Evolutionary conservation across 306 rosid species (phyloP), one percentile per base, ranked within the genome.

Genomic region (Castanospermum australe): DNA sequence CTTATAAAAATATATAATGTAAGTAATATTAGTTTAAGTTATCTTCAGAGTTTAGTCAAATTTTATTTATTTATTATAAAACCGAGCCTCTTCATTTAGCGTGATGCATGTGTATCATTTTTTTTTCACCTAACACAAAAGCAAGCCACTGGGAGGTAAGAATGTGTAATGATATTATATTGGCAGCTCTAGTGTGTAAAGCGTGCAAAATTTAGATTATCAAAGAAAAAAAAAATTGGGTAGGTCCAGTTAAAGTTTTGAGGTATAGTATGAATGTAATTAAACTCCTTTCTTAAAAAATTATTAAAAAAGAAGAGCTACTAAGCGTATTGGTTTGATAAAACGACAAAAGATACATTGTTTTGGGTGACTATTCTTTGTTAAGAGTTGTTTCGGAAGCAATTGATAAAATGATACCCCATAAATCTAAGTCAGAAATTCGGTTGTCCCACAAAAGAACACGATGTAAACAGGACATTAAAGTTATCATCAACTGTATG

Each of bases 91-190:
- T 35, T 44, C 21, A 30, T 3, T 38, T 55, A 56, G 33, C 78
- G 50, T 73, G 73, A 36, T 64, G 54, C 44, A 36, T 47, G 80
- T 35, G 73, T 74, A 14, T 35, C 38, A 18, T 10, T 33, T 73
- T 33, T 66, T 45, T 57, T 28, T 63, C 54, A 55, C 24, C 38
- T 45, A 2, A 56, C 62, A 38, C 30, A 36, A 60, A 47, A 48
- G 4, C 44, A 47, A 1, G 32, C 11, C 21, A 38, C n/a, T 18
- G 50, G 57, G 0, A 73, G 22, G 24, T 21, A 22, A 61, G 24
- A 28, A 28, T 3, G 1, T 1, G 3, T 1, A 61, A 42, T 22
- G 20, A 17, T 18, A 18, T 59, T 8, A 61, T 75, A 48, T 76
- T 2, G 36, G n/a, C 41, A 4, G 4, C 36, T 76, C 6, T 51